phyloP scores from a whole-genome alignment of 208 protist genomes.

The Trichomonas gallinae region DNA sequence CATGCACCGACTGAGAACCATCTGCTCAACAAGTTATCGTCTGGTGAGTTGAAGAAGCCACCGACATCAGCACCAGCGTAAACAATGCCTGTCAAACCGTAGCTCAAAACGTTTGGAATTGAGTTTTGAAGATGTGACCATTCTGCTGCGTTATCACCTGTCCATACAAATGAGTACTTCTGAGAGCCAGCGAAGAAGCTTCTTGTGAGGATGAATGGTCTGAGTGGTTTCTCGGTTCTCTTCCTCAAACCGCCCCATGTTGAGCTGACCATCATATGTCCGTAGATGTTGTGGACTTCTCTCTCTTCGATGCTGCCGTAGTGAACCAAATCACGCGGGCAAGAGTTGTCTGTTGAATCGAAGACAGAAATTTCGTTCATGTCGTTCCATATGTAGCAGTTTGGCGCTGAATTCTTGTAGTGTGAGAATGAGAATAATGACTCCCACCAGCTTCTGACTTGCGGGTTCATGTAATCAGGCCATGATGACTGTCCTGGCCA shows the following conservation, averaged over 20 bases:
- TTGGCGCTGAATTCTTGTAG: constrained; percentile 53
- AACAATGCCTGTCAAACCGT: constrained; percentile 74
- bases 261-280: constrained; percentile 56
- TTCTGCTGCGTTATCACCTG: constrained; percentile 82
- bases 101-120: constrained; percentile 75
- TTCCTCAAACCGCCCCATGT: constrained; percentile 58
- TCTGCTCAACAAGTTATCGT: constrained; percentile 76
- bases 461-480: constrained; percentile 71
- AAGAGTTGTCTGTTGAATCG: constrained; percentile 71
- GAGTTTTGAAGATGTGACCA: constrained; percentile 81
- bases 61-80: constrained; percentile 87
- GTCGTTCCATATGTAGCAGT: constrained; percentile 93
- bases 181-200: constrained; percentile 90
- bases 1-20: constrained; percentile 80
- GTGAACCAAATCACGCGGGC: constrained; percentile 68
- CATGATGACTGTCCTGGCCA: constrained; percentile 78
- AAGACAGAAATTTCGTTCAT: constrained; percentile 97
- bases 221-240: constrained; percentile 35
- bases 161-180: constrained; percentile 87
- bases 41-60: constrained; percentile 85
- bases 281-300: constrained; percentile 92
- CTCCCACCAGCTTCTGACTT: constrained; percentile 50
- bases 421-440: not conserved
- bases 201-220: constrained; percentile 89
- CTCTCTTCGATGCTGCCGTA: constrained; percentile 65